A percentile compares a stretch with the other conserved stretches of the same genome.
Evolutionary conservation across 2,329 filamentous ascomycete genomes (phyloP).

Genomic region (Coleophoma eucalyptorum): DNA sequence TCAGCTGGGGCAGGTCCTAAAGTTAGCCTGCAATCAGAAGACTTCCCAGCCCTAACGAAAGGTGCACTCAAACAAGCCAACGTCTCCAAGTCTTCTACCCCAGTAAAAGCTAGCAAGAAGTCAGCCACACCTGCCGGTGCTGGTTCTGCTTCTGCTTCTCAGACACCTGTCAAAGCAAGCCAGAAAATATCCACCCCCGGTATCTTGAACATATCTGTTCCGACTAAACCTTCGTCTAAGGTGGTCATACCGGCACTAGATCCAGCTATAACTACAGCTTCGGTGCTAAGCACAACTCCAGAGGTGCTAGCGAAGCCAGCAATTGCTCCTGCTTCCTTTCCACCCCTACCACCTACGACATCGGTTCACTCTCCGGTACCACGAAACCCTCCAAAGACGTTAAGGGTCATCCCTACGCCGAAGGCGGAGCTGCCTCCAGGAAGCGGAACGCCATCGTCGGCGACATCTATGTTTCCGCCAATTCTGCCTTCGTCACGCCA

Average conservation of each 20-base stretch:
- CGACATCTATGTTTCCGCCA: slow-evolving; percentile 31
- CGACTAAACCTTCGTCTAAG: slow-evolving; percentile 32
- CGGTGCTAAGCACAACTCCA: slow-evolving; percentile 1
- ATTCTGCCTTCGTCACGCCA: slow-evolving; percentile 42
- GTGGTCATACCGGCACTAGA: slow-evolving; percentile 21
- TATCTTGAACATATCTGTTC: slow-evolving; percentile 45
- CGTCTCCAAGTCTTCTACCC: slow-evolving; percentile 1
- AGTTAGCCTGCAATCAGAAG: slow-evolving; percentile 50
- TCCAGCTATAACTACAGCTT: slow-evolving; percentile 32
- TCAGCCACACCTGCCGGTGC: neutral
- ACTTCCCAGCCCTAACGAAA: slow-evolving; percentile 55
- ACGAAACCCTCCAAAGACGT: slow-evolving; percentile 56
- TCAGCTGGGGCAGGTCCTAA: slow-evolving; percentile 10
- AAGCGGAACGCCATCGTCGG: slow-evolving; percentile 24
- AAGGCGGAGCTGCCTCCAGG: slow-evolving; percentile 53
- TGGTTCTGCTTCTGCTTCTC: slow-evolving; percentile 1
- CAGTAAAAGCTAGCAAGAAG: slow-evolving; percentile 1
- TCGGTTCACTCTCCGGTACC: slow-evolving; percentile 48
- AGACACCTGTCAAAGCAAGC: slow-evolving; percentile 9
- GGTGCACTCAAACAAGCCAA: slow-evolving; percentile 5
- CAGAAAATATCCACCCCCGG: slow-evolving; percentile 25
- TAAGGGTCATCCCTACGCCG: slow-evolving; percentile 66
- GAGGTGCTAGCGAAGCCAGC: slow-evolving; percentile 14
- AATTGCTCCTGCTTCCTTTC: slow-evolving; percentile 37
- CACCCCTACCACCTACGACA: slow-evolving; percentile 46